Conservation (phyloP, 257 asterid genomes). For the Rauvolfia tetraphylla region DNA sequence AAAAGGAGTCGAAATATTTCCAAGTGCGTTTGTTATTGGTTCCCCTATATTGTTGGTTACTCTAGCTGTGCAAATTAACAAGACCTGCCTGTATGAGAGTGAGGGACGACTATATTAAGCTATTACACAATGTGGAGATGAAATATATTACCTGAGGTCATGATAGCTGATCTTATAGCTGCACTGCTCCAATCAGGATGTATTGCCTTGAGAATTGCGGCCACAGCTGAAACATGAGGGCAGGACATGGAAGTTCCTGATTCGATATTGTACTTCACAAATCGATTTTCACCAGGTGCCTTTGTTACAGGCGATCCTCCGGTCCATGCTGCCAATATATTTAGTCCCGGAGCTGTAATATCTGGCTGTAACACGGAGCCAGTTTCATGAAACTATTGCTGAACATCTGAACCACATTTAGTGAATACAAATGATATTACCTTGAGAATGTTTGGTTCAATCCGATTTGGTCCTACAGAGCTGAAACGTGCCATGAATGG, state of each 20-base stretch:
- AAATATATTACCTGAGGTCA: constrained; percentile 57
- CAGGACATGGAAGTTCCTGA: constrained; percentile 96
- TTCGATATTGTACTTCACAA: constrained; percentile 45
- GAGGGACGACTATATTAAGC: no score
- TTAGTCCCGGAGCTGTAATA: constrained; percentile 74
- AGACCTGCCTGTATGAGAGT: constrained; percentile 19
- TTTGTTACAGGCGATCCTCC: constrained; percentile 48
- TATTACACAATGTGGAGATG: neutral
- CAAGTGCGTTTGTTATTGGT: neutral
- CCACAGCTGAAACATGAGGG: constrained; percentile 71
- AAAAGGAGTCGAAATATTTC: neutral
- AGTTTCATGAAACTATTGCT: no score
- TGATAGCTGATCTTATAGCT: constrained; percentile 65
- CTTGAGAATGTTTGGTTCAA: constrained; percentile 3
- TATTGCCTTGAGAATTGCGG: constrained; percentile 56
- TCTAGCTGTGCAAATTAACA: constrained; percentile 24
- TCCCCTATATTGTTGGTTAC: constrained; percentile 16
- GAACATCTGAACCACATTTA: no score
- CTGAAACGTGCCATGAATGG: neutral
- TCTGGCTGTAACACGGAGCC: constrained; percentile 35
- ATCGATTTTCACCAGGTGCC: constrained; percentile 44
- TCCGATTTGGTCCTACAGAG: neutral
- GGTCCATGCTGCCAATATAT: constrained; percentile 81
- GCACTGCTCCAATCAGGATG: constrained; percentile 61
- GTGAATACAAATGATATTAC: neutral